A percentile compares a stretch with the other conserved stretches of the same genome.
Evolutionary conservation across 345 rosid genomes (phyloP).

Genomic region (Clarkia xantiana): DNA sequence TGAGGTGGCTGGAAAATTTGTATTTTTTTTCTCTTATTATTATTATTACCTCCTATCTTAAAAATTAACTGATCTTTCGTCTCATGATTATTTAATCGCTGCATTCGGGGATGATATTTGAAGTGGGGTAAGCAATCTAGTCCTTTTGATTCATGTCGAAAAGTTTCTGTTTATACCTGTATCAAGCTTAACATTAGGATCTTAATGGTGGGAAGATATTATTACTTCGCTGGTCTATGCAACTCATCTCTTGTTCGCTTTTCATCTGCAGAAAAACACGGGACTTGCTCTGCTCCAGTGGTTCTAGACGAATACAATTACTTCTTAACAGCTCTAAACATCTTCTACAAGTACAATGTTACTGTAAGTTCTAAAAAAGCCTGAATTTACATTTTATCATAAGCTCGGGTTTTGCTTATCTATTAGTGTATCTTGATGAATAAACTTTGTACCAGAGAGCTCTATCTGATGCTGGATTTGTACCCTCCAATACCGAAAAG

Average conservation of each 20-base stretch:
- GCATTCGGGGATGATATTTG: slow-evolving; percentile 17
- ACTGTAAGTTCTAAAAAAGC: slow-evolving; percentile 42
- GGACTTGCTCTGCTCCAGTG: slow-evolving; percentile 80
- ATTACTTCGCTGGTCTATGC: too few relatives aligned
- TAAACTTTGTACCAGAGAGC: slow-evolving; percentile 31
- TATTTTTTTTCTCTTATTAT: background rate
- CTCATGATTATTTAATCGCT: slow-evolving; percentile 21
- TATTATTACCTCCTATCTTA: slow-evolving; percentile 5
- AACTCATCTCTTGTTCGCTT: slow-evolving; percentile 6
- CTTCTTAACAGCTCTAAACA: slow-evolving; percentile 50
- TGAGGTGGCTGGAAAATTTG: slow-evolving; percentile 17
- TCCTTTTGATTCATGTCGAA: slow-evolving; percentile 11
- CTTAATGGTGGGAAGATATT: too few relatives aligned
- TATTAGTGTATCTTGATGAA: too few relatives aligned
- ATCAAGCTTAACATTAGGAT: background rate
- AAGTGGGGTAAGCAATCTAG: slow-evolving; percentile 80
- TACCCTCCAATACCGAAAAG: slow-evolving; percentile 73
- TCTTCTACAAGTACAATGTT: slow-evolving; percentile 74
- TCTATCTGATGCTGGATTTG: slow-evolving; percentile 72
- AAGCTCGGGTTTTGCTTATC: background rate
- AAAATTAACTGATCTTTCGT: slow-evolving; percentile 25
- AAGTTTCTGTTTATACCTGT: slow-evolving; percentile 1
- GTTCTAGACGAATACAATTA: slow-evolving; percentile 64
- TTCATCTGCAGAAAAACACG: slow-evolving; percentile 74
- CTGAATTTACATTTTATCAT: slow-evolving; percentile 3